A percentile compares a stretch with the other conserved stretches of the same genome.
phyloP scores from a whole-genome alignment of 768 basidiomycete genomes.

The Leccinum fibrillosum region DNA sequence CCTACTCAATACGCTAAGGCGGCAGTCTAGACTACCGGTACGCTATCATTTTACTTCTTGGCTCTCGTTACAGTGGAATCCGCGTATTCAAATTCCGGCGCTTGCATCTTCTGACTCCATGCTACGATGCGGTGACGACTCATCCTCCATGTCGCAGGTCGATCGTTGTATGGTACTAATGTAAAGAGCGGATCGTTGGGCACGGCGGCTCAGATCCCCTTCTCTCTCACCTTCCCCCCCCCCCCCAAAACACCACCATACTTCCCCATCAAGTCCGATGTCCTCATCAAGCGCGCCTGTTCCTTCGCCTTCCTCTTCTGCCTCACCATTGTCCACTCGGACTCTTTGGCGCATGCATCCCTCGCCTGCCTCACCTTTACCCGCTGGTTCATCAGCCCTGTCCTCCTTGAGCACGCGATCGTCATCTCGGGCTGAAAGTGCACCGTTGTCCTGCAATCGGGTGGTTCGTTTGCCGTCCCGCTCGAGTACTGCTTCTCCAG shows the following conservation, averaged over 20 bases:
- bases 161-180: too few species aligned
- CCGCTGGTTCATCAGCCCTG: conserved; percentile 85
- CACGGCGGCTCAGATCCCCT: too few species aligned
- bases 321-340: conserved; percentile 46
- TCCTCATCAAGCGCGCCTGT: conserved; percentile 88
- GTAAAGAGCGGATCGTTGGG: too few species aligned
- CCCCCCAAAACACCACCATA: conserved; percentile 13
- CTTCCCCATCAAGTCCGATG: conserved; percentile 78
- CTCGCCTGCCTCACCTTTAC: conserved; percentile 73
- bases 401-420: conserved; percentile 65
- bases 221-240: too few species aligned
- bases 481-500: conserved; percentile 52
- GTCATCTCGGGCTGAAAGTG: conserved; percentile 75
- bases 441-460: conserved; percentile 54
- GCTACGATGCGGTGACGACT: too few species aligned
- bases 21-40: too few species aligned
- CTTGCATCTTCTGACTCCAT: too few species aligned
- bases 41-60: too few species aligned
- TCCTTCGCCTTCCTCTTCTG: conserved; percentile 61
- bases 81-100: too few species aligned
- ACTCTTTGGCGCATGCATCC: conserved; percentile 57
- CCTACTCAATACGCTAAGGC: too few species aligned
- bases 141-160: too few species aligned
- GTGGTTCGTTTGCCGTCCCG: conserved; percentile 52
- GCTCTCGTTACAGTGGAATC: too few species aligned